Evolutionary conservation across 1,284 basidiomycete species (phyloP), one percentile per base, ranked within the genome.

Genomic region (Pseudozyma pruni): DNA sequence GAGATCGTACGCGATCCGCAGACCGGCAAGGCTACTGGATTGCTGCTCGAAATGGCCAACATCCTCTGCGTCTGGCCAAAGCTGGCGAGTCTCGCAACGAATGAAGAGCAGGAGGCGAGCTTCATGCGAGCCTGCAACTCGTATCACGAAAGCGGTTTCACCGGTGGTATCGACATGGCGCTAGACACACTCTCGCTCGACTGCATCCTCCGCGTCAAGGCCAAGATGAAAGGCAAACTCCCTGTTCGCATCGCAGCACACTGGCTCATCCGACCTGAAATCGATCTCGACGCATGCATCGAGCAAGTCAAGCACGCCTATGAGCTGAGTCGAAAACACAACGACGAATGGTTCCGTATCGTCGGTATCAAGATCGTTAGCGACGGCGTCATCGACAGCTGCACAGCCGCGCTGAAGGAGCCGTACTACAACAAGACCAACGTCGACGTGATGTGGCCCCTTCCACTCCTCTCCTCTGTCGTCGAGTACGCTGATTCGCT

Each of bases 331-430:
- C 32, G 51, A 31, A 35, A 54, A 22, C 57, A 62, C 52, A 60
- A 69, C 37, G 66, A 61, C 43, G 58, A 72, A 45, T 72, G 58
- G 58, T 46, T 72, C 35, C 54, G 63, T 14, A 23, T 72, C 20
- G 60, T 63, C 27, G 70, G 70, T 11, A 63, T 72, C 57, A 72
- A 72, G 38, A 42, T 72, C 23, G 59, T 72, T 16, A 58, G 60
- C 39, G 70, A 72, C 13, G 70, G 70, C 32, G 64, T 69, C 35
- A 69, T 72, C 41, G 70, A 72, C 41, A 56, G 52, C 34, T 72
- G 70, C 39, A 73, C 70, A 6, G 70, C 70, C n/a, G 48, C 64
- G 11, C 45, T 73, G 9, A 53, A 60, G 22, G 50, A 60, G 50
- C 70, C 70, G 2, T 73, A 73, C 52, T 57, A 52, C 46, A 63